These are phyloP conservation scores for Suillus subalutaceus DNA, from an alignment of 768 basidiomycete genomes.

Conservation along the genomic window DNA sequence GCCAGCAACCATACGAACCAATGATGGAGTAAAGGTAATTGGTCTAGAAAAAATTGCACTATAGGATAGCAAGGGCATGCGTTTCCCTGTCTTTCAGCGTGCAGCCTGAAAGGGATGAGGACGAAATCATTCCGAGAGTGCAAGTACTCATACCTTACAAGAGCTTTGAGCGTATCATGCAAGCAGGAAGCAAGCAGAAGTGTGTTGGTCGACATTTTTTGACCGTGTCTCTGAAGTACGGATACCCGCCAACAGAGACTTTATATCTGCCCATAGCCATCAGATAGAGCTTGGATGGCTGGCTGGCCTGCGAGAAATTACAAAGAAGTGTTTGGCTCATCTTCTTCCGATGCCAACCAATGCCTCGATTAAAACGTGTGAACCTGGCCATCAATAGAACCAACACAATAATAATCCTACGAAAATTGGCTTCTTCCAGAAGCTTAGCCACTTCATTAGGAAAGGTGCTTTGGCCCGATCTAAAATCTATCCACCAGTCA, in stretches of 20 bases:
- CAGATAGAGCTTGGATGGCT: background rate
- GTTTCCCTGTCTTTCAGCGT: background rate
- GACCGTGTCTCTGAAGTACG: background rate
- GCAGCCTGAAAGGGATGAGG: background rate
- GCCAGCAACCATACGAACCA: background rate
- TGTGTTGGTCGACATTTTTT: background rate
- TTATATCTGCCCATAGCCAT: background rate
- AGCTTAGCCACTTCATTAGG: background rate
- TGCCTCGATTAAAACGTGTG: background rate
- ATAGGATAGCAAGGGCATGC: background rate
- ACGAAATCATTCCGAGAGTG: background rate
- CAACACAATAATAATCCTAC: background rate
- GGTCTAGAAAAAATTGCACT: background rate
- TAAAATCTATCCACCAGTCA: background rate
- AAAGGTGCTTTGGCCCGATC: background rate
- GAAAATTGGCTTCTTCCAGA: background rate
- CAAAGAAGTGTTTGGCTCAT: background rate
- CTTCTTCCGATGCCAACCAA: slow-evolving; percentile 1
- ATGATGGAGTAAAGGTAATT: background rate
- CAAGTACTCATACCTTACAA: background rate
- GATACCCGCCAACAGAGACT: background rate
- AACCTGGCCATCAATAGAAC: slow-evolving; percentile 1
- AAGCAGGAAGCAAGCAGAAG: too few species aligned
- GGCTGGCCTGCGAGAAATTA: background rate
- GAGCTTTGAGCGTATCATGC: background rate